Conservation (phyloP, 495 filamentous ascomycete genomes). For the Hypomontagnella submonticulosa region DNA sequence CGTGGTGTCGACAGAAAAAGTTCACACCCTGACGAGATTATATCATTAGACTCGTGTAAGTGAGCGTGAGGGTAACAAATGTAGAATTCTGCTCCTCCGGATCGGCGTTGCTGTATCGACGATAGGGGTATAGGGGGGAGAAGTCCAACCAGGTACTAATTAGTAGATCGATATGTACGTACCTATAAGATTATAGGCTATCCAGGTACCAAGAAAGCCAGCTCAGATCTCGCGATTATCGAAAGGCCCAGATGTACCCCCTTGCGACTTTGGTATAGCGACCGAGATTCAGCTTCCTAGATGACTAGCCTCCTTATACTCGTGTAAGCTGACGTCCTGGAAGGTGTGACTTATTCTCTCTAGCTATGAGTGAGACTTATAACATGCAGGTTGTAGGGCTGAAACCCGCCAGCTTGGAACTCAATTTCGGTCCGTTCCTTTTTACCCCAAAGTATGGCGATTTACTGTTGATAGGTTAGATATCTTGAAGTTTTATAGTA, state of each 20-base stretch:
- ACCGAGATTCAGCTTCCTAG: slow-evolving; percentile 15
- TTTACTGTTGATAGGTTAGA: too few relatives aligned
- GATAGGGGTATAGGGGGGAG: neutral
- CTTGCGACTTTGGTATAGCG: slow-evolving; percentile 12
- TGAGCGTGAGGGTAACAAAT: too few relatives aligned
- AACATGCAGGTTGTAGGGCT: slow-evolving; percentile 34
- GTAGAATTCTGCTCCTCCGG: too few relatives aligned
- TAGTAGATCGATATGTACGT: slow-evolving; percentile 13
- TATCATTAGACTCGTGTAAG: too few relatives aligned
- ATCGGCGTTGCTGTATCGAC: too few relatives aligned
- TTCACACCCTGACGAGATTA: too few relatives aligned
- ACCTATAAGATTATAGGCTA: slow-evolving; percentile 36
- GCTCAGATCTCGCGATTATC: slow-evolving; percentile 25
- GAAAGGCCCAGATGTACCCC: slow-evolving; percentile 4
- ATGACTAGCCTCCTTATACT: slow-evolving; percentile 3
- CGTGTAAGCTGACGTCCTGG: slow-evolving; percentile 28
- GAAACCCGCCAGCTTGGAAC: slow-evolving; percentile 38
- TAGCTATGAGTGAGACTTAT: slow-evolving; percentile 33
- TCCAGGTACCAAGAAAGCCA: slow-evolving; percentile 18
- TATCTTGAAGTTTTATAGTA: too few relatives aligned
- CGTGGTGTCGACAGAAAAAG: too few relatives aligned
- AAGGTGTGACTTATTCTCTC: slow-evolving; percentile 12
- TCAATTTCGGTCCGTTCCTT: slow-evolving; percentile 2
- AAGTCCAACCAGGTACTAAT: too few relatives aligned
- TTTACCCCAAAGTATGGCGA: too few relatives aligned